Base-by-base conservation (phyloP, 2,329 filamentous ascomycete species). In the Bipolaris zeicola region DNA sequence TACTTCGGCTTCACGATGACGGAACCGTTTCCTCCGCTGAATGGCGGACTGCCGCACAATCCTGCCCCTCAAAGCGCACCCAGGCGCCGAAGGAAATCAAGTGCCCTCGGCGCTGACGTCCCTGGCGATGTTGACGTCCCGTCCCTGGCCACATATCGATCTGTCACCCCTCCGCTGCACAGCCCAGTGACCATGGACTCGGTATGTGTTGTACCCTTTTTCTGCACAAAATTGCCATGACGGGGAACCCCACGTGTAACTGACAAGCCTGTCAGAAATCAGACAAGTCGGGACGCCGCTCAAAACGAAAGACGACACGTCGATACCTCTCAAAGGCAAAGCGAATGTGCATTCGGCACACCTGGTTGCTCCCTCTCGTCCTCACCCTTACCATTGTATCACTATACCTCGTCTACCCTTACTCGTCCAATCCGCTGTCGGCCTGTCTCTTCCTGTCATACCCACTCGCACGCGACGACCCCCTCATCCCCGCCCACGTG, bases 401-500 rank as follows among this genome's bases (percentile, higher is more conserved):
- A 47, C 81, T 86, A 59, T 97, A 94, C 78, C 85, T 87, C 63
- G 74, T 91, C 70, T 89, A 92, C 73, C 94, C 93, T 5, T 86
- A 84, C 66, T 82, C 88, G 59, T 86, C 88, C 55, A 97, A 97
- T 76, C 90, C 90, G 11, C 76, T 96, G 62, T 84, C 91, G 78
- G 84, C 83, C 77, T 92, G 92, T 76, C 87, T 97, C 76, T 96
- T 96, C 83, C 87, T 97, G 58, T 95, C 92, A 48, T 98, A 98
- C 80, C 85, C 86, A 54, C 82, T 93, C 56, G 85, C 89, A 14
- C 79, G 77, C 57, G 73, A 78, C 18, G 76, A 76, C 51, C 57
- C 64, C 8, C 54, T 69, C 24, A 67, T 69, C 31, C 58, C 66
- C 14, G 62, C 55, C 16, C 39, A 58, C 6, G 65, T 64, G 3